phyloP scores from a whole-genome alignment of 495 filamentous ascomycete genomes.

The Talaromyces liani region DNA sequence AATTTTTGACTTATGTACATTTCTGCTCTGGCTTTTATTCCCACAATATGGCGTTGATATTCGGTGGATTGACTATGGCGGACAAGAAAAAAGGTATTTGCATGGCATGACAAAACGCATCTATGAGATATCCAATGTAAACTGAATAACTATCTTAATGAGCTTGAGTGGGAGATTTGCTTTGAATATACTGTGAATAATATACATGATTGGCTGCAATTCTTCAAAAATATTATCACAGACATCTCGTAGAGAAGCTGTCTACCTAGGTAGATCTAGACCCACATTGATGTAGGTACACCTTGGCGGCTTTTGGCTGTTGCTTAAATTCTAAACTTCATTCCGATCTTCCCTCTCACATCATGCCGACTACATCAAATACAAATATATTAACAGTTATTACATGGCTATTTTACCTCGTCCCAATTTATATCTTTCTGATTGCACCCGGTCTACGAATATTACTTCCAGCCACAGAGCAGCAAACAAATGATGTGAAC shows the following conservation, averaged over 20 bases:
- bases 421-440: constrained; percentile 34
- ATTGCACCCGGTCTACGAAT: constrained; percentile 17
- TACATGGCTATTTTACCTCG: constrained; percentile 31
- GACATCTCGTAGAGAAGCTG: background rate
- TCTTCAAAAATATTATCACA: background rate
- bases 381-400: constrained; percentile 24
- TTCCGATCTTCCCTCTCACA: background rate
- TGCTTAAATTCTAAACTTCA: background rate
- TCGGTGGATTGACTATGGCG: background rate
- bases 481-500: background rate
- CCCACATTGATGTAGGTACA: background rate
- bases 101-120: background rate
- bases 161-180: background rate
- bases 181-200: background rate
- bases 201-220: background rate
- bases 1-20: background rate
- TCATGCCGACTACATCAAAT: constrained; percentile 15
- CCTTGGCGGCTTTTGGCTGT: background rate
- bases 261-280: background rate
- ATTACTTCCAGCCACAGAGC: constrained; percentile 9
- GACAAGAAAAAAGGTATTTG: background rate
- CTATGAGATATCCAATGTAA: background rate
- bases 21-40: background rate
- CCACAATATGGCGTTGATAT: background rate
- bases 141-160: background rate